Base-by-base conservation (phyloP, 2,329 filamentous ascomycete species). In the Colletotrichum limetticola region DNA sequence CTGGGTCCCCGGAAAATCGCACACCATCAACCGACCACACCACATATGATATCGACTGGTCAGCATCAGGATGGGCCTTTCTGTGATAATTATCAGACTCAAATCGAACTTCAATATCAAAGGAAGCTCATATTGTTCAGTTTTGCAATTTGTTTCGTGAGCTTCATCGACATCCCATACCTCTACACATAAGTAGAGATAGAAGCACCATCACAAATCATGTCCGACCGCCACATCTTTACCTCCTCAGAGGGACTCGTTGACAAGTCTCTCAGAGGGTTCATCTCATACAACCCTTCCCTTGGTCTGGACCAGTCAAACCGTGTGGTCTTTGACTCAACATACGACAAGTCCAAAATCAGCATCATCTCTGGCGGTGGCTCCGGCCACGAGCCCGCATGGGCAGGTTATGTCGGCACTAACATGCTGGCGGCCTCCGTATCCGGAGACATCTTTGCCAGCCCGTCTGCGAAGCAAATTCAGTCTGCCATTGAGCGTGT, bases 351-450 rank as follows among this genome's bases (percentile, higher is more conserved):
- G 55, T 82, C 83, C 30, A 85, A 84, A 24, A 87, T 90, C 68
- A 84, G 82, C 76, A 81, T 90, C 78, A 85, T 90, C 78, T 86
- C 85, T 28, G 88, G 88, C n/a, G 88, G 88, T 24, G 88, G 88
- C 52, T 89, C 88, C 0, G 88, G 88, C 57, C 88, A 89, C 79
- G 90, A 92, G 76, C 90, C 90, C 24, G 90, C 90, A 74, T 92
- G 90, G 87, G 84, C 88, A 2, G 90, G 90, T 66, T 92, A 91
- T 76, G 91, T 92, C 2, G 91, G 91, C 66, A 78, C 82, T 69
- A 91, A 90, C 78, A 85, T 91, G 81, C 85, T 92, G n/a, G 85
- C 89, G 1, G 90, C 89, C 5, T 87, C 90, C 5, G 90, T 90
- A 5, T 86, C 85, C 4, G 91, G 91, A 56, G 89, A 91, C 77